phyloP scores from a whole-genome alignment of 2,329 filamentous ascomycete species.

The Verruconis gallopava region DNA sequence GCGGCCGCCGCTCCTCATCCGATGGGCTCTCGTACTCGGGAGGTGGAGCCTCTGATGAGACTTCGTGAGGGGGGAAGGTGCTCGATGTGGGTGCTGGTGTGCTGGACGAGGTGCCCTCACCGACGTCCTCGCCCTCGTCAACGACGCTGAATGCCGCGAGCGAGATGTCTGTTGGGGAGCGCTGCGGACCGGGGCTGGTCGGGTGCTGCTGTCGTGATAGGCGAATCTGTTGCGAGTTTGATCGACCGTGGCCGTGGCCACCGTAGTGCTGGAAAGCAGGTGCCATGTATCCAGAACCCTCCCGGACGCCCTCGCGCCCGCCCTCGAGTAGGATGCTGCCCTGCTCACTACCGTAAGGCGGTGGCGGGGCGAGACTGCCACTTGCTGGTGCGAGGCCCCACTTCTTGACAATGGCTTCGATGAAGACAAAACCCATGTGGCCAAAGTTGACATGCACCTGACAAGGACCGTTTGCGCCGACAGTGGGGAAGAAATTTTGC shows the following conservation, averaged over 20 bases:
- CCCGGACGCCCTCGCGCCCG: constrained; percentile 43
- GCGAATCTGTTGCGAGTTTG: constrained; percentile 66
- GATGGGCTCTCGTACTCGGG: constrained; percentile 36
- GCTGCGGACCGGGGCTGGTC: constrained; percentile 74
- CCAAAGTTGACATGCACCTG: constrained; percentile 95
- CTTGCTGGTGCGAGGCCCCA: constrained; percentile 96
- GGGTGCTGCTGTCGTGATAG: constrained; percentile 45
- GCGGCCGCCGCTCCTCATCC: constrained; percentile 9
- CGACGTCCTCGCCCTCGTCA: constrained; percentile 48
- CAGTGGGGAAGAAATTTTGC: constrained; percentile 93
- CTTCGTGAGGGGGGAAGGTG: neutral
- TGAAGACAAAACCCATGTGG: constrained; percentile 95
- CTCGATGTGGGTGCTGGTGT: constrained; percentile 32
- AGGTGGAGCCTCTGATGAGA: constrained; percentile 25
- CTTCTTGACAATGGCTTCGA: constrained; percentile 99
- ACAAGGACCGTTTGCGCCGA: constrained; percentile 91
- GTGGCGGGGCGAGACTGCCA: constrained; percentile 84
- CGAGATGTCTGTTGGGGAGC: constrained; percentile 92
- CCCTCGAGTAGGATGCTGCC: constrained; percentile 90
- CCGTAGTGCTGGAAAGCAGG: constrained; percentile 15
- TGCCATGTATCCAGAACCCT: constrained; percentile 41
- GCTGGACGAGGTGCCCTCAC: constrained; percentile 53
- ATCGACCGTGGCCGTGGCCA: constrained; percentile 49
- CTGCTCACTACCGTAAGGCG: constrained; percentile 92
- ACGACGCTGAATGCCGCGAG: constrained; percentile 71